Conservation (phyloP, 345 rosid genomes). For the Aquilaria yunnanensis region DNA sequence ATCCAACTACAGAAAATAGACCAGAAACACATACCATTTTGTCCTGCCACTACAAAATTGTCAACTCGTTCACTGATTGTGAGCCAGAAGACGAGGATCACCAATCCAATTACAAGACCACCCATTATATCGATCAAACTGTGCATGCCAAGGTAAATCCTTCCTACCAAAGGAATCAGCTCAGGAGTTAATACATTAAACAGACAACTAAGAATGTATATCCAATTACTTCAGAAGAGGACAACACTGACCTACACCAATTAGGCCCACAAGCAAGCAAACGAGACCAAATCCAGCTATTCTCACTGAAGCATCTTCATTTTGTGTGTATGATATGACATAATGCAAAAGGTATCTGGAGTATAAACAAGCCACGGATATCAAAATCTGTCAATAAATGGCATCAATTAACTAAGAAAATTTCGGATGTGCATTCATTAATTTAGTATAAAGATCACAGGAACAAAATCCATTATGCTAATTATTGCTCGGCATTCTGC, state of each 20-base stretch:
- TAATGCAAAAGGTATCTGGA: constrained; percentile 73
- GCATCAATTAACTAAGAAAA: too few species aligned
- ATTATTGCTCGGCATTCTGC: too few species aligned
- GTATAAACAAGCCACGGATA: neutral
- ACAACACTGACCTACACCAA: constrained; percentile 56
- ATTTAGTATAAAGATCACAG: too few species aligned
- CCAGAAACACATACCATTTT: constrained; percentile 49
- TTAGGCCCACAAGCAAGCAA: constrained; percentile 61
- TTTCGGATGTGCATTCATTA: too few species aligned
- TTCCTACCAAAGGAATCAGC: constrained; percentile 58
- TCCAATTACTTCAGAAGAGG: constrained; percentile 7
- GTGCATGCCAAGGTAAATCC: constrained; percentile 99
- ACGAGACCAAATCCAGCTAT: constrained; percentile 52
- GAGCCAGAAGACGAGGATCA: constrained; percentile 72
- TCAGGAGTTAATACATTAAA: constrained; percentile 4
- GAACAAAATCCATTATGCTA: too few species aligned
- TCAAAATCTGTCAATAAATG: too few species aligned
- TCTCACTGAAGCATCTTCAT: constrained; percentile 25
- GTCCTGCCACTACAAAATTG: constrained; percentile 60
- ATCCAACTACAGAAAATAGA: neutral
- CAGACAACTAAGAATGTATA: constrained; percentile 5
- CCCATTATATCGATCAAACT: constrained; percentile 71
- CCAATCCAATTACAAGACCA: constrained; percentile 69
- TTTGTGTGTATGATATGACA: constrained; percentile 36
- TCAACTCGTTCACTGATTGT: constrained; percentile 50